phyloP scores from a whole-genome alignment of 352 stramenopile genomes.

The Phytopythium montanum region DNA sequence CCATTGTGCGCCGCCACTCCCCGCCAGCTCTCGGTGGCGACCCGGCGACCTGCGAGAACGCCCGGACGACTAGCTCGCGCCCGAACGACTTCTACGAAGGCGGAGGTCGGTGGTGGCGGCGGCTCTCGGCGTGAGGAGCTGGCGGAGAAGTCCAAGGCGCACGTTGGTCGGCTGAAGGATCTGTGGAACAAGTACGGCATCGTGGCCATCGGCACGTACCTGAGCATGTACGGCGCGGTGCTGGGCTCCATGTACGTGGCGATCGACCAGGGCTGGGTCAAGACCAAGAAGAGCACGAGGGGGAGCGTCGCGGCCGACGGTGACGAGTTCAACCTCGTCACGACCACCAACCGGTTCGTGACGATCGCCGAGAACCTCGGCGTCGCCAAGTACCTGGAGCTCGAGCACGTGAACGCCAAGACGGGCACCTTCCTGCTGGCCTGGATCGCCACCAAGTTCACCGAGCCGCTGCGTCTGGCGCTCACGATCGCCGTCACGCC shows the following conservation, averaged over 20 bases:
- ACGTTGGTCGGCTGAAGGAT: conserved; percentile 63
- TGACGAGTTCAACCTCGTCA: conserved; percentile 71
- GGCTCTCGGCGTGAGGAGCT: conserved; percentile 17
- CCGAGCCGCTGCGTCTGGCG: conserved; percentile 72
- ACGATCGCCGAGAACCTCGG: conserved; percentile 64
- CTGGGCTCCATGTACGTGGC: conserved; percentile 78
- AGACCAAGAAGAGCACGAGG: conserved; percentile 34
- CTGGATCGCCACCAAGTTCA: conserved; percentile 88
- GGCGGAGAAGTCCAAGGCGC: conserved; percentile 34
- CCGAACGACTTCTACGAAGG: conserved; percentile 3
- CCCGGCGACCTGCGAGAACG: not conserved
- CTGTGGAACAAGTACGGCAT: conserved; percentile 83
- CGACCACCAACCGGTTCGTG: conserved; percentile 77
- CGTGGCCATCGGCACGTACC: conserved; percentile 80
- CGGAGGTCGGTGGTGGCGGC: conserved; percentile 8
- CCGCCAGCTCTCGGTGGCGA: not conserved
- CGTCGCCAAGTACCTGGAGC: conserved; percentile 75
- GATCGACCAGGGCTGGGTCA: conserved; percentile 78
- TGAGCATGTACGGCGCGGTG: conserved; percentile 73
- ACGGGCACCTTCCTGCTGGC: conserved; percentile 77
- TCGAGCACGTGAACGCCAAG: conserved; percentile 79
- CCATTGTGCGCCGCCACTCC: too few relatives aligned
- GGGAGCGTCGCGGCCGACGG: conserved; percentile 22
- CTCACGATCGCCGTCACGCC: conserved; percentile 78
- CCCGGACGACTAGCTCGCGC: not conserved